Evolutionary conservation across 2,329 filamentous ascomycete genomes (phyloP), one percentile per base, ranked within the genome.

Genomic region (Coniosporium tulheliwenetii): DNA sequence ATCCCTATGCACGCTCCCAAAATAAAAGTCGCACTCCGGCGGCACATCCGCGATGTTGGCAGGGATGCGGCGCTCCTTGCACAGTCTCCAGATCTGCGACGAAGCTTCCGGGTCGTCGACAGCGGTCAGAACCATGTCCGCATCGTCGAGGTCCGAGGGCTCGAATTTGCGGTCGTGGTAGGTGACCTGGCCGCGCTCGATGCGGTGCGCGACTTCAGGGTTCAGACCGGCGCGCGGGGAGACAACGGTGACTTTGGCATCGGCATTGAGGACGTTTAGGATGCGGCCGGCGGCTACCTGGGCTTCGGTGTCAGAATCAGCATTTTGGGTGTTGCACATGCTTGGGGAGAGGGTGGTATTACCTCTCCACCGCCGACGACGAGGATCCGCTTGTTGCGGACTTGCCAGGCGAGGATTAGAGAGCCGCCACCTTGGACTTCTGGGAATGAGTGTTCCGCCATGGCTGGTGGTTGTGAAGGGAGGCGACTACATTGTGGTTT

Each of bases 31-130:
- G 62, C 91, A 98, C 60, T 98, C 91, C 1, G 85, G 75, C 0
- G 91, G 91, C 3, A 98, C 91, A 57, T 98, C 91, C 49, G 91
- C 91, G 49, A 98, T 94, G 61, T 98, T 98, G 43, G 86, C 87
- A 5, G 86, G 77, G 48, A 96, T 83, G 45, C 77, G 77, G 44
- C 70, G 73, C 58, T 85, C 73, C 60, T 93, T 89, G 71, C 89
- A 96, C 16, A 94, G 71, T 58, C 89, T 89, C 83, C 86, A 98
- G 56, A 98, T 85, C 47, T 75, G 71, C 0, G 84, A 81, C 0
- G 86, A 95, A n/a, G 86, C 87, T 38, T 77, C 81, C 0, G 91
- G 85, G 56, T 96, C 89, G 58, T 98, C 91, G 50, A 98, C 77
- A 42, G 91, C 91, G 2, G 85, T 85, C 40, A 98, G 70, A 10